phyloP scores from a whole-genome alignment of 345 rosid genomes.

The Populus alba region DNA sequence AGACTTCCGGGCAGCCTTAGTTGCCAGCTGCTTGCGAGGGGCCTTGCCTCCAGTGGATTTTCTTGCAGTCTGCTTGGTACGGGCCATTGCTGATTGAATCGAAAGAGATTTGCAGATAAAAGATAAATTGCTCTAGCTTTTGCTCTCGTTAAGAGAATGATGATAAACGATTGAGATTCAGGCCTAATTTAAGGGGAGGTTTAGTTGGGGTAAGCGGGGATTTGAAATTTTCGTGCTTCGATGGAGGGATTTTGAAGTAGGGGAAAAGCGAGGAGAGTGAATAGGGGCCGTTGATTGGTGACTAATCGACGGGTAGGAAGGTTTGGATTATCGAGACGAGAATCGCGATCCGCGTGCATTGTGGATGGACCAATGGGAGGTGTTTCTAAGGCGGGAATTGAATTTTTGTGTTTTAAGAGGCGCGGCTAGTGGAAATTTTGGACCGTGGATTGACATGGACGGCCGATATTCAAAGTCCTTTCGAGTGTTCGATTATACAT shows the following conservation, averaged over 20 bases:
- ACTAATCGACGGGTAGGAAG: neutral
- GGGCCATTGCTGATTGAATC: neutral
- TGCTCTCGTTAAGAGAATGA: neutral
- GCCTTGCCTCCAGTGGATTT: slow-evolving; percentile 22
- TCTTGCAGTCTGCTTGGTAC: slow-evolving; percentile 17
- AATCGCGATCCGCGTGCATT: neutral
- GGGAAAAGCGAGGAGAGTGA: neutral
- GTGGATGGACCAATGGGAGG: neutral
- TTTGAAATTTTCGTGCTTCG: neutral
- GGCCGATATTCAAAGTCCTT: neutral
- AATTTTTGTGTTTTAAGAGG: neutral
- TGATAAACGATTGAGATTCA: neutral
- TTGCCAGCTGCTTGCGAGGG: slow-evolving; percentile 11
- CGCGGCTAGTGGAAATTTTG: neutral
- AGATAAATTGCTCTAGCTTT: no score
- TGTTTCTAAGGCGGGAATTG: neutral
- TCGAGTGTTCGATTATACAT: no score
- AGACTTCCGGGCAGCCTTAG: slow-evolving; percentile 14
- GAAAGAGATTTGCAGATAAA: no score
- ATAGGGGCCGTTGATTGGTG: neutral
- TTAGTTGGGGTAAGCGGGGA: neutral
- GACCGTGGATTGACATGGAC: neutral
- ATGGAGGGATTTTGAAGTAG: neutral
- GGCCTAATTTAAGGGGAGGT: neutral
- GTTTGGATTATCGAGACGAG: neutral